Evolutionary conservation across 2,329 filamentous ascomycete genomes (phyloP).

Genomic region (Ophiostoma ulmi): DNA sequence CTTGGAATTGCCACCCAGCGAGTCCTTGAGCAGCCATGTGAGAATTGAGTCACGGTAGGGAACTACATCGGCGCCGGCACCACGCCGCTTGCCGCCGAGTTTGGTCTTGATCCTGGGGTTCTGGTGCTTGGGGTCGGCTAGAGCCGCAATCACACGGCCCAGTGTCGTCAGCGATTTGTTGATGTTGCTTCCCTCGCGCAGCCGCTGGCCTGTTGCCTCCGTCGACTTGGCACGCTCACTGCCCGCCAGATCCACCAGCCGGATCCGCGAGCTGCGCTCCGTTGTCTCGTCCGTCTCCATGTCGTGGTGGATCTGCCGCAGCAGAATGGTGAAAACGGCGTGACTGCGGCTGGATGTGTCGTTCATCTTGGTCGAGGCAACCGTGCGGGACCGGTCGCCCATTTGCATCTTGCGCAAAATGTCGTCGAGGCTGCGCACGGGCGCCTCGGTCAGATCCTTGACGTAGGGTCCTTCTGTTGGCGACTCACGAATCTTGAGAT

Average conservation of each 20-base stretch:
- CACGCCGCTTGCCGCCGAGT: constrained; percentile 34
- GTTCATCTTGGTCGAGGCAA: constrained; percentile 97
- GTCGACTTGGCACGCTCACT: constrained; percentile 93
- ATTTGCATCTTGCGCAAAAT: constrained; percentile 86
- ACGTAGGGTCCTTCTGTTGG: constrained; percentile 97
- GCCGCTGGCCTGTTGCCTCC: constrained; percentile 83
- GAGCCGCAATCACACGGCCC: constrained; percentile 88
- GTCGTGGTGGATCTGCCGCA: constrained; percentile 97
- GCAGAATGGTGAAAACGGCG: constrained; percentile 94
- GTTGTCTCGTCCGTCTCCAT: constrained; percentile 97
- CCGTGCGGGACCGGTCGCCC: constrained; percentile 82
- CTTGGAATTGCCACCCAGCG: constrained; percentile 91
- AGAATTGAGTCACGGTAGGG: constrained; percentile 87
- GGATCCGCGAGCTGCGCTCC: constrained; percentile 86
- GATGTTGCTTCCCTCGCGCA: constrained; percentile 95
- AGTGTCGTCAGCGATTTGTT: constrained; percentile 97
- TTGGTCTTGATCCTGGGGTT: constrained; percentile 49
- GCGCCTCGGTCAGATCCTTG: constrained; percentile 88
- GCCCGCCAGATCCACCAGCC: constrained; percentile 89
- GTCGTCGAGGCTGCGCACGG: constrained; percentile 75
- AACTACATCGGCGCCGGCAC: constrained; percentile 57
- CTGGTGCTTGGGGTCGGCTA: constrained; percentile 70
- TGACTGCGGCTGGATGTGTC: constrained; percentile 95
- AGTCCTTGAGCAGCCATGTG: constrained; percentile 89
- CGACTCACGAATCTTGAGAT: constrained; percentile 95